Conservation (phyloP, 441 rosid genomes). For the Rhodomyrtus psidioides region DNA sequence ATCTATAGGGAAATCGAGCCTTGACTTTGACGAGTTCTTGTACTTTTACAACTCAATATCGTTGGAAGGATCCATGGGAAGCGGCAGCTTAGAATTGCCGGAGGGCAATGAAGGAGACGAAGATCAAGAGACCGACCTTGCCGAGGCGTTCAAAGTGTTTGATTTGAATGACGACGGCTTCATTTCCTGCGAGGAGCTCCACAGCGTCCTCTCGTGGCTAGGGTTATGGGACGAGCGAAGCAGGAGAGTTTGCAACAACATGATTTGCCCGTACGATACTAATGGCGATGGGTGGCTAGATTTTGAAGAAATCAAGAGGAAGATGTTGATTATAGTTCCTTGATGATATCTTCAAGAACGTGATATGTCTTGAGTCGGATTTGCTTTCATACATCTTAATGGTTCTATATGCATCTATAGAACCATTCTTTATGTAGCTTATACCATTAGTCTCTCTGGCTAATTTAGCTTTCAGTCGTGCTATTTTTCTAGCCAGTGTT, state of each 20-base stretch:
- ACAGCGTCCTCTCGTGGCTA: conserved; percentile 45
- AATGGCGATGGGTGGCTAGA: conserved; percentile 68
- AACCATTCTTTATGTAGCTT: not conserved
- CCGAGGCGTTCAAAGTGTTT: conserved; percentile 53
- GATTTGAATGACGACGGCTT: conserved; percentile 66
- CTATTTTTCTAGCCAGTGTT: too few relatives aligned
- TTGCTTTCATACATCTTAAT: not conserved
- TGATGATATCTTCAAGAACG: not conserved
- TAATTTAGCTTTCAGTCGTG: not conserved
- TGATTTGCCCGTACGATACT: conserved; percentile 56
- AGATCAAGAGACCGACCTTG: conserved; percentile 18
- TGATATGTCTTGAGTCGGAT: not conserved
- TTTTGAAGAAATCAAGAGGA: conserved; percentile 69
- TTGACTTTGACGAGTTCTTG: conserved; percentile 51
- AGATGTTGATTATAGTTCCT: conserved; percentile 33
- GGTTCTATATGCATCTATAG: not conserved
- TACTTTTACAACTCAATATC: conserved; percentile 40
- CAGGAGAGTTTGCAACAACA: conserved; percentile 45
- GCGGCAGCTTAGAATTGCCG: not conserved
- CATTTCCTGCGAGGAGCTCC: conserved; percentile 70
- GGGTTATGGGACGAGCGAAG: conserved; percentile 64
- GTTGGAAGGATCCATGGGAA: not conserved
- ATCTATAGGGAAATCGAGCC: conserved; percentile 44
- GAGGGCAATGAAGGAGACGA: not conserved
- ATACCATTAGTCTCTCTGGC: not conserved